Percentiles rank a stretch among this genome's conserved stretches.
Evolutionary conservation across 108 stramenopile genomes (phyloP).

Genomic region (Tribonema minus): DNA sequence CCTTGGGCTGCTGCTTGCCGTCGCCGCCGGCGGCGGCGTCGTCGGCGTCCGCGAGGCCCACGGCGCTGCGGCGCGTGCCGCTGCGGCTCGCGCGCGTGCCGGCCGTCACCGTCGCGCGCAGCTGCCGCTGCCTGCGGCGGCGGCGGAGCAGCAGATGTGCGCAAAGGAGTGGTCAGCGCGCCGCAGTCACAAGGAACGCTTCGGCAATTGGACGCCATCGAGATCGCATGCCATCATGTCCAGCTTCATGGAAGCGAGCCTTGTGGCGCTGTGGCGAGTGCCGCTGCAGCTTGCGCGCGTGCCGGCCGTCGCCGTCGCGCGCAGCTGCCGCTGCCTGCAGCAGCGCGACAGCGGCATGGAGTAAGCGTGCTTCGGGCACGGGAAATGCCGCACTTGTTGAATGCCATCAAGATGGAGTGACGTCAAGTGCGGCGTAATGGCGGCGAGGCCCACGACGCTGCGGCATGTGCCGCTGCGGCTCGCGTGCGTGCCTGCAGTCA

Average conservation of each 20-base stretch:
- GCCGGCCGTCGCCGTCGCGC: not conserved
- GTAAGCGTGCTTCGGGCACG: too few species aligned
- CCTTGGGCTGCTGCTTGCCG: slow-evolving; percentile 1
- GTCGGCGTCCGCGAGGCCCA: not conserved
- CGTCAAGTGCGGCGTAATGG: too few species aligned
- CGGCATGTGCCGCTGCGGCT: not conserved
- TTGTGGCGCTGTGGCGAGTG: too few species aligned
- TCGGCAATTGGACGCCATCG: too few species aligned
- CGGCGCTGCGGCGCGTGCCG: not conserved
- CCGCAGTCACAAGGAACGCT: too few species aligned
- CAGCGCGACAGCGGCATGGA: too few species aligned
- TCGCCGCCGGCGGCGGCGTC: not conserved
- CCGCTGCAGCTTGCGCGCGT: slow-evolving; percentile 17
- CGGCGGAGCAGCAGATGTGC: too few species aligned
- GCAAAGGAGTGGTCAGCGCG: too few species aligned
- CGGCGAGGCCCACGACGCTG: not conserved
- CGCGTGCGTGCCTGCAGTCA: not conserved
- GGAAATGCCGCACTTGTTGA: too few species aligned
- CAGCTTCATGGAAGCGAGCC: too few species aligned
- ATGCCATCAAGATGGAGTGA: too few species aligned
- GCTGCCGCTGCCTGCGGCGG: not conserved
- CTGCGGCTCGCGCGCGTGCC: not conserved
- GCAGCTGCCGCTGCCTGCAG: not conserved
- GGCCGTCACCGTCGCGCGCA: not conserved
- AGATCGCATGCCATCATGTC: too few species aligned